Percentiles rank a stretch among this genome's conserved stretches.
Evolutionary conservation across 208 protist genomes (phyloP).

Genomic region (Angomonas ambiguus): DNA sequence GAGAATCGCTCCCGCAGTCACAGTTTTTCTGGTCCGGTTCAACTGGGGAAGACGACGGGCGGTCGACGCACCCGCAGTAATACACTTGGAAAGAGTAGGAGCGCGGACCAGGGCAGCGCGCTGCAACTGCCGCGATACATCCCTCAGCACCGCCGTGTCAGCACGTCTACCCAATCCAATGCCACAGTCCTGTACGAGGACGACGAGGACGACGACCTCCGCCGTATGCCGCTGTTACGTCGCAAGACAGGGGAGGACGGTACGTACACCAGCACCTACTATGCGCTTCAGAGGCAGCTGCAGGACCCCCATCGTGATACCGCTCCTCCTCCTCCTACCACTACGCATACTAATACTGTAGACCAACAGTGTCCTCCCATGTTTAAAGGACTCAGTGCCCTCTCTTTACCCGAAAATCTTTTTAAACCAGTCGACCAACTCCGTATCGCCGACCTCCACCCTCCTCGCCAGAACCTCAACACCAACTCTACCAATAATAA

Average conservation of each 20-base stretch:
- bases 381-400: conserved; percentile 55
- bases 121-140: not conserved
- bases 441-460: not conserved
- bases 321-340: no score
- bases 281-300: not conserved
- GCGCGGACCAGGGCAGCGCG: not conserved
- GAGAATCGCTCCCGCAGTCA: conserved; percentile 2
- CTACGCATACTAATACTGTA: no score
- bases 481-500: no score
- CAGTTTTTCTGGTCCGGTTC: no score
- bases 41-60: no score
- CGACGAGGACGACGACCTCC: not conserved
- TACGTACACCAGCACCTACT: conserved; percentile 1
- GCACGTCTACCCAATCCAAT: not conserved
- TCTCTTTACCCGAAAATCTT: conserved; percentile 40
- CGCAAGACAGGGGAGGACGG: not conserved
- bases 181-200: not conserved
- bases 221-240: not conserved
- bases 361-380: conserved; percentile 33
- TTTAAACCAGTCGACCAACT: conserved; percentile 25
- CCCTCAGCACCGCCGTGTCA: not conserved
- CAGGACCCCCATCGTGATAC: not conserved
- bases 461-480: not conserved
- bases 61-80: no score
- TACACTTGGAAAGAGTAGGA: no score